Evolutionary conservation across 768 basidiomycete genomes (phyloP).

Genomic region (Scleroderma bovista): DNA sequence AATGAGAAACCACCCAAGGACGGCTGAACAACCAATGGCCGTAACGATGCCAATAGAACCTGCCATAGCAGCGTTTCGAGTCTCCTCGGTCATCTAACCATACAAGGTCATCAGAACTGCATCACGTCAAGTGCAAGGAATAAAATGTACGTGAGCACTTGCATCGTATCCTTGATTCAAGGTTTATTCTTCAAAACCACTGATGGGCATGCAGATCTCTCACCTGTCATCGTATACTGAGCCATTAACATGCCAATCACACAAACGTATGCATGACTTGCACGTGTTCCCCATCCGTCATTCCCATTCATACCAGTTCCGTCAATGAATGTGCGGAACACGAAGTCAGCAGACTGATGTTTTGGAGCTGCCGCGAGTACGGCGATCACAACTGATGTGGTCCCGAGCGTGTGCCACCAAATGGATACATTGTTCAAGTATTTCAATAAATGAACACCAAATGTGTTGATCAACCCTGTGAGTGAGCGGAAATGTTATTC

Average conservation of each 20-base stretch:
- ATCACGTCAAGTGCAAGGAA: neutral
- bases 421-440: conserved; percentile 70
- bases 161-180: conserved; percentile 38
- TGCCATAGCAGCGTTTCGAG: conserved; percentile 60
- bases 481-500: neutral
- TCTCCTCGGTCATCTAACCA: conserved; percentile 74
- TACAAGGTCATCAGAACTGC: neutral
- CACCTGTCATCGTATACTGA: conserved; percentile 72
- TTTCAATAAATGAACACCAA: conserved; percentile 60
- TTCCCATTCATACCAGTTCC: conserved; percentile 46
- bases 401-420: conserved; percentile 71
- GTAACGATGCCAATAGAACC: conserved; percentile 65
- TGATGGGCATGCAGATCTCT: conserved; percentile 3
- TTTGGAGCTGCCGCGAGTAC: conserved; percentile 67
- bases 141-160: conserved; percentile 52
- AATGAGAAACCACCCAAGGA: conserved; percentile 73
- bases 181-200: neutral
- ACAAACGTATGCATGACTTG: conserved; percentile 64
- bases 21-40: conserved; percentile 65
- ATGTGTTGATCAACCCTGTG: conserved; percentile 65
- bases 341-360: conserved; percentile 63
- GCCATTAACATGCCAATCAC: conserved; percentile 70
- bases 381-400: conserved; percentile 59
- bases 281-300: conserved; percentile 60
- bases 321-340: conserved; percentile 68